Evolutionary conservation across 805 yeast genomes (phyloP), one percentile per base, ranked within the genome.

Genomic region (Yamadazyma paraphyllophila): DNA sequence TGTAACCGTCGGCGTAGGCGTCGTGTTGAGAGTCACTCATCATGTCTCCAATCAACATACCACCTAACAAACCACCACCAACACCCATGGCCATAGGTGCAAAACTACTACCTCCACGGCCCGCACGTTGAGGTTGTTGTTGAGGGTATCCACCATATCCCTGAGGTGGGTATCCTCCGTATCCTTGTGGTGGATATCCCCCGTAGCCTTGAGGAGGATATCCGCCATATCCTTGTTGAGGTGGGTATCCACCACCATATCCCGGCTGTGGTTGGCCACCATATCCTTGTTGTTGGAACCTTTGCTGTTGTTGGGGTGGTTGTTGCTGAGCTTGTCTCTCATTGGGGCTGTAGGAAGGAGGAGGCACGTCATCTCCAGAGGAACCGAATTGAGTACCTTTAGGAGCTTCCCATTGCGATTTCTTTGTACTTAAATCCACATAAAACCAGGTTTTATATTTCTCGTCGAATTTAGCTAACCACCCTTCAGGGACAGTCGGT

Each of bases 351-450:
- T 50, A 65, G 57, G 60, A 63, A n/a, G 74, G 65, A 2, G 80
- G 79, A 7, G 83, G 82, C 2, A 73, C 71, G 2, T 57, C 63
- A 7, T 55, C 65, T 3, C 47, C 56, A 8, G 49, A 45, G 2
- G 16, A 37, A 14, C 30, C 40, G 60, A 77, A 76, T 1, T 54
- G 60, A 0, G 88, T 79, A 1, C 63, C 62, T 29, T 31, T 47
- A 12, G 97, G 97, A 11, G 82, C 80, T 43, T 88, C 96, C 98
- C 98, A 92, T 63, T 90, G 97, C 0, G 96, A 88, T 53, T 80
- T 71, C 48, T 86, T 84, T 11, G 88, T 78, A 12, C 73, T 58
- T 52, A 86, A 66, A 55, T 89, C 73, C n/a, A 92, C 96, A 58
- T 82, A 92, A 63, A 83, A 92, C 82, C 83, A 88, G 1, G 85